Percentiles rank a stretch among this genome's conserved stretches.
Conservation (phyloP, 192 early-diverging fungal species). For the Oehlia diaphana region DNA sequence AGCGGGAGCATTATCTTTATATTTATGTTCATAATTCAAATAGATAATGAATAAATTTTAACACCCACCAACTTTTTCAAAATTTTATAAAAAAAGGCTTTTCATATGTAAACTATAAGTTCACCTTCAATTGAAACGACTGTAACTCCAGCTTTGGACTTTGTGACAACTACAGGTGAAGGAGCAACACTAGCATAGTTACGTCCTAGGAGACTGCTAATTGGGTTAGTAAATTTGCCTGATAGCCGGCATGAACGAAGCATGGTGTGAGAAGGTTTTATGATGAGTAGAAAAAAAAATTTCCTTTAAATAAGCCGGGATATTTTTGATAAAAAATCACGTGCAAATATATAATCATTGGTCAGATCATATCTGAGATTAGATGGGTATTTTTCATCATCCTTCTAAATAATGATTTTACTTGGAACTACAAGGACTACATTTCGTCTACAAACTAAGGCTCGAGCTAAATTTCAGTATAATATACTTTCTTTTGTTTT, state of each 20-base stretch:
- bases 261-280: not conserved
- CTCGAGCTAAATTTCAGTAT: not conserved
- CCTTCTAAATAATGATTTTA: not conserved
- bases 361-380: no score
- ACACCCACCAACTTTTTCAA: not conserved
- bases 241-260: not conserved
- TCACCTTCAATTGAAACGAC: constrained; percentile 26
- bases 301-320: no score
- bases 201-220: not conserved
- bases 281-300: no score
- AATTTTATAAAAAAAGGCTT: not conserved
- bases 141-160: constrained; percentile 8
- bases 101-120: not conserved
- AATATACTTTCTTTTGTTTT: not conserved
- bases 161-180: constrained; percentile 15
- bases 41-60: not conserved
- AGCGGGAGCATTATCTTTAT: constrained; percentile 63
- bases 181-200: constrained; percentile 16
- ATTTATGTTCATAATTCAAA: not conserved
- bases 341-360: no score
- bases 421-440: not conserved
- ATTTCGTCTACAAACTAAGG: not conserved
- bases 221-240: not conserved
- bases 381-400: no score
- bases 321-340: no score